Evolutionary conservation across 306 rosid genomes (phyloP), one percentile per base, ranked within the genome.

Genomic region (Adenanthera pavonina): DNA sequence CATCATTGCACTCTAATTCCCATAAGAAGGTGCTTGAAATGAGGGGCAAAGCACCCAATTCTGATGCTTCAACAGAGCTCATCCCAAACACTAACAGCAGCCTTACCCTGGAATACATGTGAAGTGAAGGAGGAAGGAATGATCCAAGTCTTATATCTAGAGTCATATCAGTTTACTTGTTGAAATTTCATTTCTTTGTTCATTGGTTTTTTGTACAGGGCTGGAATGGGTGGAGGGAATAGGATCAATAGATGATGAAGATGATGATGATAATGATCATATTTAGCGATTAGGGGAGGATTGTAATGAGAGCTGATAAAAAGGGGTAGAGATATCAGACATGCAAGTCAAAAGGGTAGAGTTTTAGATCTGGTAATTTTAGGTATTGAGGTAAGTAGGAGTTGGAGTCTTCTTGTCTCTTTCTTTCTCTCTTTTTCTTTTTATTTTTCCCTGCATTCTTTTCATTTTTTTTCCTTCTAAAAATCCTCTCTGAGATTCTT

Each of bases 21-120:
- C 99, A 95, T 69, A 93, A 93, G 90, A 95, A 95, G 87, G 99
- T 95, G 44, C 44, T 93, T 2, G 98, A 93, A 84, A 95, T 95
- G 99, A 90, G 99, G 83, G 75, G 7, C 86, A 93, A 88, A 43
- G 56, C 40, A 34, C 75, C 77, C 12, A 75, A 72, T 2, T 52
- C 67, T 66, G 75, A 44, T 80, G 88, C 84, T 52, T 79, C 89
- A 1, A 94, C 97, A 0, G 98, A 95, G 68, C 97, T 95, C 84
- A 95, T 95, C 84, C 98, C 96, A 5, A 93, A 88, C 82, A 88
- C 93, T 43, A 87, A 88, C 86, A 80, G 81, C 94, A 88, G 85
- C 89, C 85, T 90, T 34, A 38, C 92, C 62, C 74, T 93, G 87
- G 99, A 96, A 48, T 96, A 89, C 88, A 86, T 89, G 74, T 93